These are phyloP conservation scores for Clarireedia sp. DNA, from an alignment of 2,329 filamentous ascomycete genomes.

Conservation along the genomic window DNA sequence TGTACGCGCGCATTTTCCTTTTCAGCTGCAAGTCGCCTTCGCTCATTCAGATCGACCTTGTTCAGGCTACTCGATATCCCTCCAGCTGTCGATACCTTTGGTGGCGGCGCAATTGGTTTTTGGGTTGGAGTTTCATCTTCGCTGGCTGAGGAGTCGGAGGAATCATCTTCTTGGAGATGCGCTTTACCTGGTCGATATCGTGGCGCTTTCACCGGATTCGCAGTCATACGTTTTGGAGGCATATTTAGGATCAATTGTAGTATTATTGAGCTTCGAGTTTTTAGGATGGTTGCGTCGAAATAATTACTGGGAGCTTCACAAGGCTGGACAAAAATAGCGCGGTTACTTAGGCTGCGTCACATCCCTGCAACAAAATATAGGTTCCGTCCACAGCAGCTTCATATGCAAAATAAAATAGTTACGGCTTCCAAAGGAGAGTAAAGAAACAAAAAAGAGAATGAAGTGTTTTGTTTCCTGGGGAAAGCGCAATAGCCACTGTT, in stretches of 20 bases:
- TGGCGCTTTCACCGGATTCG: slow-evolving; percentile 72
- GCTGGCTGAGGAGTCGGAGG: slow-evolving; percentile 45
- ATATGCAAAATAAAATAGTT: too few relatives aligned
- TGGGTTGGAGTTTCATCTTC: slow-evolving; percentile 33
- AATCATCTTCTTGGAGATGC: slow-evolving; percentile 39
- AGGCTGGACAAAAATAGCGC: slow-evolving; percentile 16
- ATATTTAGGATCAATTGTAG: slow-evolving; percentile 28
- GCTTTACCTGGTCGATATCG: slow-evolving; percentile 84
- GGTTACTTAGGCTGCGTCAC: neutral
- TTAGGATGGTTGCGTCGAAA: neutral
- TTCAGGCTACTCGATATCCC: slow-evolving; percentile 47
- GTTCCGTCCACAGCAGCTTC: too few relatives aligned
- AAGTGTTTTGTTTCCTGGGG: too few relatives aligned
- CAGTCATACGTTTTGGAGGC: slow-evolving; percentile 84
- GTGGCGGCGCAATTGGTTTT: slow-evolving; percentile 42
- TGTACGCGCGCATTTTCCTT: slow-evolving; percentile 41
- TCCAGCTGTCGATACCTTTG: slow-evolving; percentile 48
- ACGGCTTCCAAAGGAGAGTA: too few relatives aligned
- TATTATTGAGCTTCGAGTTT: neutral
- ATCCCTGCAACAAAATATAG: neutral
- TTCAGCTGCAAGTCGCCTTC: slow-evolving; percentile 38
- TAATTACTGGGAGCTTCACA: slow-evolving; percentile 7
- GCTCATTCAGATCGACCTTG: slow-evolving; percentile 45
- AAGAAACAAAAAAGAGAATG: too few relatives aligned
- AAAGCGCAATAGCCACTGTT: neutral